Evolutionary conservation across 164 flowering plant species (phyloP), one percentile per base, ranked within the genome.

Genomic region (Dillenia turbinata): DNA sequence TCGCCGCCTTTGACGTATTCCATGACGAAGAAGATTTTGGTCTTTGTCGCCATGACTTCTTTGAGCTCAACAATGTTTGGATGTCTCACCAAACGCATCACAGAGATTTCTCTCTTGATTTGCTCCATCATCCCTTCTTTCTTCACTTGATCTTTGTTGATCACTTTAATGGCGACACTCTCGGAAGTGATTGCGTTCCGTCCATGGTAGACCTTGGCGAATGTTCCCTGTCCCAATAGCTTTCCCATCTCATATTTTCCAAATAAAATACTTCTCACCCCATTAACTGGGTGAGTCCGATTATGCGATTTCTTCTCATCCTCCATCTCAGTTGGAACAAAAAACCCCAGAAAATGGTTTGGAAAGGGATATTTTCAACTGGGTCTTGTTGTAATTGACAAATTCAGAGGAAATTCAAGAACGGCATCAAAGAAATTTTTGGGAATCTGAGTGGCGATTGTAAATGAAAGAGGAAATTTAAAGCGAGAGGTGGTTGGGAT

Each of bases 1-100:
- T 83, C 88, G 15, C 88, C 85, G 13, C 88, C 88, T 15, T 26
- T 66, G 2, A 76, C 77, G 56, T 75, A 75, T 53, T 83, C 88
- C 85, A 83, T 83, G 1, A 78, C 75, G 48, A 83, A 66, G 71
- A 72, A 83, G 59, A 83, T 67, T 47, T 69, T 79, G 17, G 60
- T 44, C 56, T 74, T 79, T 3, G 88, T 79, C 16, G 88, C 88
- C 78, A 83, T 64, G 1, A 83, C 88, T 60, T 83, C 88, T 33
- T 75, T 70, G 14, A 83, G 44, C 54, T 76, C 79, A 9, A 83
- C 88, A 2, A 83, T 47, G 63, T 83, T 64, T 0, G 85, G 85
- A 47, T 83, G 88, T 0, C 78, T 73, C 10, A 83, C 78, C 16
- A 79, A 54, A 10, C 75, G 69, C 88, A 83, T 81, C 15, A 81